A percentile compares a stretch with the other conserved stretches of the same genome.
These are phyloP conservation scores for Macadamia tetraphylla DNA, from an alignment of 164 flowering plant genomes.

Conservation along the genomic window DNA sequence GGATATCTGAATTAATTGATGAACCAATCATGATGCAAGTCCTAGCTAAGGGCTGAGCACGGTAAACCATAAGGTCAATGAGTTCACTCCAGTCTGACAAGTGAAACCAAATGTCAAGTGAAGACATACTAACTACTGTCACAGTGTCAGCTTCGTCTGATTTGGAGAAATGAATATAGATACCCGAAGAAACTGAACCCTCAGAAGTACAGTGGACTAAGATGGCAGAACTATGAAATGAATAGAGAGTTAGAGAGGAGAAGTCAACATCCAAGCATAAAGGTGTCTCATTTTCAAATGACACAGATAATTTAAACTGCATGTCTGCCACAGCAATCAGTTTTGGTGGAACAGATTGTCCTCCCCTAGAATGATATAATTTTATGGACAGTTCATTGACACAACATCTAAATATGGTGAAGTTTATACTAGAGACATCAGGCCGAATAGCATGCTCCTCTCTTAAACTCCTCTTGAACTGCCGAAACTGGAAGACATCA, in stretches of 20 bases:
- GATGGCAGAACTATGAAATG: slow-evolving; percentile 32
- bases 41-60: slow-evolving; percentile 12
- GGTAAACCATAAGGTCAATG: slow-evolving; percentile 32
- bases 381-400: slow-evolving; percentile 38
- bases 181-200: slow-evolving; percentile 27
- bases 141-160: slow-evolving; percentile 26
- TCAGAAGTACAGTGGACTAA: slow-evolving; percentile 33
- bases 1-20: slow-evolving; percentile 9
- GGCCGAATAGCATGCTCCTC: slow-evolving; percentile 16
- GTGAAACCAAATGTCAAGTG: slow-evolving; percentile 67
- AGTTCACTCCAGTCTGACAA: slow-evolving; percentile 54
- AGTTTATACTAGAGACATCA: slow-evolving; percentile 22
- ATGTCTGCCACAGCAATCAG: slow-evolving; percentile 44
- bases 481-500: slow-evolving; percentile 59
- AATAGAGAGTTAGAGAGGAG: slow-evolving; percentile 39
- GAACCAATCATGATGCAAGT: slow-evolving; percentile 12
- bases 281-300: slow-evolving; percentile 42
- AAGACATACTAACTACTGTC: slow-evolving; percentile 42
- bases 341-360: slow-evolving; percentile 21
- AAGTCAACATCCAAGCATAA: slow-evolving; percentile 31
- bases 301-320: slow-evolving; percentile 42
- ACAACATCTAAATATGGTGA: slow-evolving; percentile 34
- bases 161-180: slow-evolving; percentile 35
- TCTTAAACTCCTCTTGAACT: slow-evolving; percentile 29
- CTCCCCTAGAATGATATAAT: slow-evolving; percentile 17